Percentiles rank a stretch among this genome's conserved stretches.
Evolutionary conservation across 345 rosid genomes (phyloP).

Genomic region (Diplotaxis tenuifolia): DNA sequence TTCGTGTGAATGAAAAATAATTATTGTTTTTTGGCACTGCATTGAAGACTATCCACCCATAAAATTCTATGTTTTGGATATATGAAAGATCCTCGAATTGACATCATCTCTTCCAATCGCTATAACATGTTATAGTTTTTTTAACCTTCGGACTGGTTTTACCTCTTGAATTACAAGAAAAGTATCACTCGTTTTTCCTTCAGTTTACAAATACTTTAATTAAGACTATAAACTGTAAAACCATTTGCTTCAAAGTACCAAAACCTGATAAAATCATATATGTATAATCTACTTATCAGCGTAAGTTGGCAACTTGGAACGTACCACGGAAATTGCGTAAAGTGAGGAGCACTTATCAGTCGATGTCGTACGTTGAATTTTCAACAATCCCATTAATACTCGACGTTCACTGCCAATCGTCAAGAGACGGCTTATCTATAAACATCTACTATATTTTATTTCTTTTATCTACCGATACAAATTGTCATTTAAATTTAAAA

Average conservation of each 20-base stretch:
- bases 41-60: no score
- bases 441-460: no score
- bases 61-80: no score
- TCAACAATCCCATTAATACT: background rate
- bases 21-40: no score
- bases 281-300: background rate
- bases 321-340: conserved; percentile 35
- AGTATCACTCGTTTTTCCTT: no score
- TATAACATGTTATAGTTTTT: background rate
- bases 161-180: background rate
- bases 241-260: conserved; percentile 21
- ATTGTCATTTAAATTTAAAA: no score
- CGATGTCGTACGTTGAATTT: conserved; percentile 23
- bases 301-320: conserved; percentile 26
- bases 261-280: background rate
- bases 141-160: background rate
- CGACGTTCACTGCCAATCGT: background rate
- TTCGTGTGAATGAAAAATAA: no score
- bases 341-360: conserved; percentile 34
- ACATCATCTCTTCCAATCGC: no score
- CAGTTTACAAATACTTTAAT: no score
- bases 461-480: no score
- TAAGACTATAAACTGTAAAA: background rate
- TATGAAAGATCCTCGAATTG: no score
- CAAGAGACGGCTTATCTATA: conserved; percentile 20